Evolutionary conservation across 495 filamentous ascomycete genomes (phyloP), one percentile per base, ranked within the genome.

Genomic region (Daldinia loculata): DNA sequence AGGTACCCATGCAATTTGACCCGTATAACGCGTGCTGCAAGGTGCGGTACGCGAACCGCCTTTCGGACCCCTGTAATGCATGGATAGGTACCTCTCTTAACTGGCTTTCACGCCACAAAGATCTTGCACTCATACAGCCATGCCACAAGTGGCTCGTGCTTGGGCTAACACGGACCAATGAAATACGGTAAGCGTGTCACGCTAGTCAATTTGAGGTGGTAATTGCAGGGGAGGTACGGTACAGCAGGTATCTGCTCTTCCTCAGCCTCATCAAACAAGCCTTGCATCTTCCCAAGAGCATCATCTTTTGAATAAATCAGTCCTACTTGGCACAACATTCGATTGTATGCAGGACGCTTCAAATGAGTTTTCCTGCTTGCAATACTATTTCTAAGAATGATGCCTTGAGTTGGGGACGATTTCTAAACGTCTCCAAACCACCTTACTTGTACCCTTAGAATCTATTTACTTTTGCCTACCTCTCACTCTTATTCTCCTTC

Each of bases 231-330:
- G 32, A 52, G 17, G 43, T 48, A 22, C 43, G 17, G 43, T 48
- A 22, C 43, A 48, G 34, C 48, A 27, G 26, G 26, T 26, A 27
- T 26, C 36, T 60, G 27, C 22, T 48, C 29, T 69, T 58, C 60
- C 55, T 71, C 68, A 71, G 68, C 68, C 68, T 71, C 68, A 66
- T 66, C 62, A 43, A 51, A 41, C 30, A 61, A 63, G 59, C 66
- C 67, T 66, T 41, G 56, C 48, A 65, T 34, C 30, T 66, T 62
- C 36, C n/a, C 50, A 56, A 45, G 8, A 56, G 24, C 51, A 39
- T 56, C 62, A 61, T 60, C 50, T 48, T 56, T 56, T 26, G 24
- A 26, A 52, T 15, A 34, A 50, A 43, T n/a, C 38, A 19, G n/a
- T 24, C 22, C 51, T 38, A 39, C 8, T 19, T 59, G 45, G 36